Evolutionary conservation across 805 yeast species (phyloP).

Genomic region (Hanseniaspora nectarophila): DNA sequence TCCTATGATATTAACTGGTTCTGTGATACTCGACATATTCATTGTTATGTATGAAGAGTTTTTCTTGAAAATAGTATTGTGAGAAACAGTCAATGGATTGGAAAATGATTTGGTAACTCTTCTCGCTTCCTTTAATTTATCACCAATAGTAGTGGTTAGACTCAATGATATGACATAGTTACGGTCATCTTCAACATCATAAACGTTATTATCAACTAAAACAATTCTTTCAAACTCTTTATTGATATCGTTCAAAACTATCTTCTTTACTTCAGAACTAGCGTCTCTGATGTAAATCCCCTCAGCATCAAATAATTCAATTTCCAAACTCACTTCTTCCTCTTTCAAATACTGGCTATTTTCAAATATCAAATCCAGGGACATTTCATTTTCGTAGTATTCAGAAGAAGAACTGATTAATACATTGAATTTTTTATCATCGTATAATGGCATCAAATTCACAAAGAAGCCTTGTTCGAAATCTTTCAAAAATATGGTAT

Average conservation of each 20-base stretch:
- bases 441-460: slow-evolving; percentile 19
- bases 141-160: not conserved
- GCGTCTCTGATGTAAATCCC: not conserved
- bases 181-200: slow-evolving; percentile 12
- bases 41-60: not conserved
- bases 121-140: not conserved
- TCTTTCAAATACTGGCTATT: not conserved
- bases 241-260: slow-evolving; percentile 20
- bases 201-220: not conserved
- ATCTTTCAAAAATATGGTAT: slow-evolving; percentile 23
- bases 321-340: slow-evolving; percentile 15
- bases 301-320: not conserved
- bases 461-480: slow-evolving; percentile 16
- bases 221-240: slow-evolving; percentile 20
- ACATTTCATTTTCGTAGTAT: not conserved
- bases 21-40: not conserved
- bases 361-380: not conserved
- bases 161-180: not conserved
- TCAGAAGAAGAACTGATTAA: slow-evolving; percentile 8
- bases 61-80: not conserved
- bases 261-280: not conserved
- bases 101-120: not conserved
- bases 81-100: not conserved
- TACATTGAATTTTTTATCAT: slow-evolving; percentile 18
- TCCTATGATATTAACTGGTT: not conserved